phyloP scores from a whole-genome alignment of 177 flowering plant genomes.

The Vitis hybrid region DNA sequence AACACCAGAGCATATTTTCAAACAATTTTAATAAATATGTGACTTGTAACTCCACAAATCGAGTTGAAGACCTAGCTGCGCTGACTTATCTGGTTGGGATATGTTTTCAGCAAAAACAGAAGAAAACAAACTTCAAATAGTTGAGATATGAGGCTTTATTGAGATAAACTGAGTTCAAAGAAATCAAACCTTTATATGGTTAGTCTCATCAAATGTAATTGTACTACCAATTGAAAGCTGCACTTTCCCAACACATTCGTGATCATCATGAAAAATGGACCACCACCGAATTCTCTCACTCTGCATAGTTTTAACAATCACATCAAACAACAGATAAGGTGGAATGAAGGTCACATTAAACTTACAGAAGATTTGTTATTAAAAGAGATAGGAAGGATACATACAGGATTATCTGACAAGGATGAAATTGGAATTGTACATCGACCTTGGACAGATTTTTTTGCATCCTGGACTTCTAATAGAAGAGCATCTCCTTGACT shows the following conservation, averaged over 20 bases:
- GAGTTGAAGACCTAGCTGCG: too few relatives aligned
- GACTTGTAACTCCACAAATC: too few relatives aligned
- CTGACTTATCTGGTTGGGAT: too few relatives aligned
- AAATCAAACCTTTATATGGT: constrained; percentile 60
- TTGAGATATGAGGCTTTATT: not conserved
- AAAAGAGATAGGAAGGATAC: constrained; percentile 15
- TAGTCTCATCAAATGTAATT: constrained; percentile 51
- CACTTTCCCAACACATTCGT: constrained; percentile 88
- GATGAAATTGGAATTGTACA: constrained; percentile 69
- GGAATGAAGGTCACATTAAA: not conserved
- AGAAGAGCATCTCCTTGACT: constrained; percentile 78
- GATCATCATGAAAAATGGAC: constrained; percentile 77
- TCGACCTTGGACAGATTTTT: constrained; percentile 60
- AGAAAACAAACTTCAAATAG: not conserved
- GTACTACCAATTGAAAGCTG: constrained; percentile 68
- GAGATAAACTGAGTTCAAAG: not conserved
- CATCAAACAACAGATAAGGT: not conserved
- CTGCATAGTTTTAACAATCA: constrained; percentile 33
- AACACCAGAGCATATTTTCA: too few relatives aligned
- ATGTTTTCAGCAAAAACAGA: not conserved
- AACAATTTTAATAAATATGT: too few relatives aligned
- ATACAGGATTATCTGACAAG: constrained; percentile 66
- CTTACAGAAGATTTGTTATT: not conserved
- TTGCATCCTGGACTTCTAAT: constrained; percentile 64
- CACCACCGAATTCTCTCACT: constrained; percentile 83